Base-by-base conservation (phyloP, 352 stramenopile genomes). In the Phytophthora melonis region DNA sequence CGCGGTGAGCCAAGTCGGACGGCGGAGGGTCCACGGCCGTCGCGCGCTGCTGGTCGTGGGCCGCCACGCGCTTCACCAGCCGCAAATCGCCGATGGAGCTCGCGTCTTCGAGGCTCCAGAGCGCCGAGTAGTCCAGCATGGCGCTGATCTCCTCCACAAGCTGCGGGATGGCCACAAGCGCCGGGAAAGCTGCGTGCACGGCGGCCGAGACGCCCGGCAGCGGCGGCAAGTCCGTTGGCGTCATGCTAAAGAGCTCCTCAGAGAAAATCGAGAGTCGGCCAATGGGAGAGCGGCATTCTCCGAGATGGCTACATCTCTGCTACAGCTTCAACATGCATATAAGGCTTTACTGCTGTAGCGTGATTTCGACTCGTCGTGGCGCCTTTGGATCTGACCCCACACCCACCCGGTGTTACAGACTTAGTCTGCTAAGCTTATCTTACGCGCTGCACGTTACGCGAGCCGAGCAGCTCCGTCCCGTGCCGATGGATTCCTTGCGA, bases 51-150 rank as follows among this genome's bases (percentile, higher is more conserved):
- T 69, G 58, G 34, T 74, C 68, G 56, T 77, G 73, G n/a, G 58
- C 53, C 0, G 62, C 65, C 25, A 80, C 66, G 41, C 76, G 76
- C 50, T 80, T 70, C 43, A 82, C 54, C 4, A 82, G 66, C 3
- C 34, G 57, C 36, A 82, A 25, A 36, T 74, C 39, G n/a, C 72
- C 76, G 9, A 63, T 68, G 11, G 72, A 61, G 49, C 72, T 78
- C 45, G 76, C 76, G 10, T 72, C 49, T 50, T 72, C 72, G 18
- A 82, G 63, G 14, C 54, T 78, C 72, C 68, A 82, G 23, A 70
- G 47, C 18, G 43, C 45, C 8, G 75, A 77, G 58, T 69, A 77
- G 72, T 82, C 75, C 21, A 80, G 59, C 25, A 72, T 55, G 3
- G 45, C 18, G 45, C 68, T 73, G 59, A 82, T 66, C 1, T 61